A percentile compares a stretch with the other conserved stretches of the same genome.
These are phyloP conservation scores for Globisporangium uncinulatum DNA, from an alignment of 352 stramenopile genomes.

Conservation along the genomic window DNA sequence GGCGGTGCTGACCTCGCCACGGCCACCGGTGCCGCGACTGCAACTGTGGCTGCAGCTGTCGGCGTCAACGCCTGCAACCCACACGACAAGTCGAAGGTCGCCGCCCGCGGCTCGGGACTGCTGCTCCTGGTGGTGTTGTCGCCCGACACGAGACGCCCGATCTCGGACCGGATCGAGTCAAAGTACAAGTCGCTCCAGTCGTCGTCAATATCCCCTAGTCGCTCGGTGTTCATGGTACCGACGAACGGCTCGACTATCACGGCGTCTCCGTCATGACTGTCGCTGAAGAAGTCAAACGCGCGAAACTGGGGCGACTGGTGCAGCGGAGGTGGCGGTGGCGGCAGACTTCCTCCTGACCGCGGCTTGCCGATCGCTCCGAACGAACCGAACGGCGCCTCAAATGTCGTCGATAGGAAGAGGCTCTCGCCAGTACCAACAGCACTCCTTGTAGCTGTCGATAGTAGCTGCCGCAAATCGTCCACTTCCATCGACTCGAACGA, in stretches of 20 bases:
- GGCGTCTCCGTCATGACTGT: constrained; percentile 2
- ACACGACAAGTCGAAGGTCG: neutral
- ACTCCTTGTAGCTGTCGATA: neutral
- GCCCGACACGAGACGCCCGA: constrained; percentile 11
- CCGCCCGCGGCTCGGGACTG: neutral
- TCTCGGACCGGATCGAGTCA: constrained; percentile 19
- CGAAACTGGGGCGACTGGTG: neutral
- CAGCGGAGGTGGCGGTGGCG: neutral
- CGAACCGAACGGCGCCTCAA: constrained; percentile 12
- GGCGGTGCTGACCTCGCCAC: constrained; percentile 33
- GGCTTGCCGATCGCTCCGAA: constrained; percentile 14
- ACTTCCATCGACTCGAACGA: neutral
- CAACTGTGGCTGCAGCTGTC: neutral
- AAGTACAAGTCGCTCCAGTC: constrained; percentile 20
- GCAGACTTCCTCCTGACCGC: neutral
- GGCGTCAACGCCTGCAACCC: neutral
- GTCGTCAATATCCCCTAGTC: neutral
- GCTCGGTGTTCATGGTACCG: too few species aligned
- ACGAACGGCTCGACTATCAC: constrained; percentile 10
- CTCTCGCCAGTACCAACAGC: neutral
- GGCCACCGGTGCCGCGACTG: neutral
- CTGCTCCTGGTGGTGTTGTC: neutral
- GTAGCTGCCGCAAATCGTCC: neutral
- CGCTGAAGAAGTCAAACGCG: neutral
- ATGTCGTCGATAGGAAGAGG: constrained; percentile 12